Evolutionary conservation across 1,284 basidiomycete genomes (phyloP), one percentile per base, ranked within the genome.

Genomic region (Sporisorium graminicola): DNA sequence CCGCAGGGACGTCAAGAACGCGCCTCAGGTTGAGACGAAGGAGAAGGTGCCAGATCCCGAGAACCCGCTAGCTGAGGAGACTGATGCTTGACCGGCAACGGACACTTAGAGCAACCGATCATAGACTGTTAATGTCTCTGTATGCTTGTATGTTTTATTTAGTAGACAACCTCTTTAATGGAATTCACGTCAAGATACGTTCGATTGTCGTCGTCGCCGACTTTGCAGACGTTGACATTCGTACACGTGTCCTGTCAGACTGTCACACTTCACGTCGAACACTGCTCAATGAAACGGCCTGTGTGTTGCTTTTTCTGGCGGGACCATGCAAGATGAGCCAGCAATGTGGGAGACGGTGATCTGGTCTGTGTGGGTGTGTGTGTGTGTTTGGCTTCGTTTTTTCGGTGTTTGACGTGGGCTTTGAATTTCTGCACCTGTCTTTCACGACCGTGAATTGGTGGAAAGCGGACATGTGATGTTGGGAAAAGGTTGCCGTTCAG

Each of bases 11-110:
- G 59, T 73, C 20, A 62, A 69, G 43, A 37, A 65, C 26, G 42
- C 60, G 14, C 60, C 65, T 16, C 64, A 68, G 46, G 55, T 40
- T 4, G 58, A 58, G 22, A 70, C 37, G 31, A 31, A 29, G 22
- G 57, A 67, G 49, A 64, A 71, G 46, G 47, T 61, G 6, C 40
- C 24, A 12, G 62, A 74, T 29, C 47, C 43, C n/a, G 74, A 76
- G 14, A 54, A 63, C 52, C 63, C 63, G 7, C 35, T 52, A 9
- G 16, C 43, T 14, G 62, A 61, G n/a, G 59, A 62, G 18, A 18
- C 44, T 7, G 35, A 37, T 2, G 46, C 35, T 16, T 12, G 46
- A 58, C 37, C 56, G 16, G 27, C 53, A 9, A 26, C 12, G 9
- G 29, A 44, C 13, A 44, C 26, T 7, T 16, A 58, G 31, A 29